These are phyloP conservation scores for Aureobasidium sp. DNA, from an alignment of 2,329 filamentous ascomycete species.

Conservation along the genomic window DNA sequence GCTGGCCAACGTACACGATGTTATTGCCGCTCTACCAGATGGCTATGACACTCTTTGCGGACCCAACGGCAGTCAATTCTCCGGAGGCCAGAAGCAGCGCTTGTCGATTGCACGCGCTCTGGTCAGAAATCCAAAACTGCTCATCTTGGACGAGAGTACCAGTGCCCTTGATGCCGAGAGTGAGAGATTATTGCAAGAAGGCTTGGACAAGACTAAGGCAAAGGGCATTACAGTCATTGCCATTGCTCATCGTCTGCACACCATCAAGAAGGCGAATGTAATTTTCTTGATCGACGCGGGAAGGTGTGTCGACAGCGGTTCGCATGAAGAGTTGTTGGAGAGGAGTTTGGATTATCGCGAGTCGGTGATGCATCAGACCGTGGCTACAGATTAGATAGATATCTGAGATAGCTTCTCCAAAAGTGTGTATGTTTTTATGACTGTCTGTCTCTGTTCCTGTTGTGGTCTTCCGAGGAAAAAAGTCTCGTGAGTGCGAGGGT, in stretches of 20 bases:
- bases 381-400: constrained; percentile 13
- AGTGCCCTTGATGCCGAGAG: constrained; percentile 36
- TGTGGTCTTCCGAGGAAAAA: too few species aligned
- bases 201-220: constrained; percentile 28
- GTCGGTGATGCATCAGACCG: constrained; percentile 20
- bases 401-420: neutral
- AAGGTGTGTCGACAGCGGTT: constrained; percentile 40
- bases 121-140: constrained; percentile 33
- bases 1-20: constrained; percentile 63
- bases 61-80: constrained; percentile 33
- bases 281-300: constrained; percentile 43
- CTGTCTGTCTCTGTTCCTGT: too few species aligned
- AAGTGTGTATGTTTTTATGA: neutral
- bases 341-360: constrained; percentile 23
- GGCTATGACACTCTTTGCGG: constrained; percentile 54
- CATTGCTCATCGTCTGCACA: constrained; percentile 37
- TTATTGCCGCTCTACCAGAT: constrained; percentile 52
- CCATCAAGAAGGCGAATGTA: constrained; percentile 34
- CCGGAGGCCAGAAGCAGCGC: constrained; percentile 36
- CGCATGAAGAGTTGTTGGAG: constrained; percentile 41
- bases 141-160: constrained; percentile 37
- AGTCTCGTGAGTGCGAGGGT: too few species aligned
- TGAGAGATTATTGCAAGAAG: constrained; percentile 33
- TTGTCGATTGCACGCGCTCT: constrained; percentile 37
- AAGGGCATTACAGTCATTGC: constrained; percentile 33